Conservation (phyloP, 148 eudicot species). For the Amaranthus palmeri region DNA sequence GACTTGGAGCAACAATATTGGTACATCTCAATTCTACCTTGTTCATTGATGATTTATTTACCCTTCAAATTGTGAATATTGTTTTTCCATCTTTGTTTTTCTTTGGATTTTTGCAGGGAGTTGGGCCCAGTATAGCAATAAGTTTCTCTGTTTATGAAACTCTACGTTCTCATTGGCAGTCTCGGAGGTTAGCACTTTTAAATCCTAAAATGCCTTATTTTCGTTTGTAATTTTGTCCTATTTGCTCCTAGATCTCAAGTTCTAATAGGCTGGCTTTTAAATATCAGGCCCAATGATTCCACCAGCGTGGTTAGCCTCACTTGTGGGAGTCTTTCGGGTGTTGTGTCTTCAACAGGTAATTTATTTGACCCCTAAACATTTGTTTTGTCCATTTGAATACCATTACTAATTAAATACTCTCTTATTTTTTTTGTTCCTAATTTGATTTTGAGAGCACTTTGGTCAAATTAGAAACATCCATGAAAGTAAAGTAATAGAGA, state of each 20-base stretch:
- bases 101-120: conserved; percentile 52
- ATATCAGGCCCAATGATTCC: conserved; percentile 64
- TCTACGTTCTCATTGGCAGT: conserved; percentile 60
- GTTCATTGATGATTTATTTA: neutral
- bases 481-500: no score
- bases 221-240: neutral
- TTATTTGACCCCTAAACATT: neutral
- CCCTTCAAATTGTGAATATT: neutral
- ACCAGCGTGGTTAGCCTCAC: conserved; percentile 51
- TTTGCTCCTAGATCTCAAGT: neutral
- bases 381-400: neutral
- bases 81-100: neutral
- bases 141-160: conserved; percentile 82
- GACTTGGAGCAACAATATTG: conserved; percentile 83
- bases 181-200: conserved; percentile 42
- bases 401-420: neutral
- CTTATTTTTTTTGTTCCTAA: no score
- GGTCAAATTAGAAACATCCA: no score
- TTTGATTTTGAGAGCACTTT: no score
- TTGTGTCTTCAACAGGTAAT: conserved; percentile 74
- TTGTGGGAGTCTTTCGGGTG: conserved; percentile 76
- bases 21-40: conserved; percentile 32
- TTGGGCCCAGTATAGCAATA: conserved; percentile 89
- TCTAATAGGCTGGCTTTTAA: neutral
- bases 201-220: neutral